These are phyloP conservation scores for Yamadazyma paraphyllophila DNA, from an alignment of 805 yeast species.

Conservation along the genomic window DNA sequence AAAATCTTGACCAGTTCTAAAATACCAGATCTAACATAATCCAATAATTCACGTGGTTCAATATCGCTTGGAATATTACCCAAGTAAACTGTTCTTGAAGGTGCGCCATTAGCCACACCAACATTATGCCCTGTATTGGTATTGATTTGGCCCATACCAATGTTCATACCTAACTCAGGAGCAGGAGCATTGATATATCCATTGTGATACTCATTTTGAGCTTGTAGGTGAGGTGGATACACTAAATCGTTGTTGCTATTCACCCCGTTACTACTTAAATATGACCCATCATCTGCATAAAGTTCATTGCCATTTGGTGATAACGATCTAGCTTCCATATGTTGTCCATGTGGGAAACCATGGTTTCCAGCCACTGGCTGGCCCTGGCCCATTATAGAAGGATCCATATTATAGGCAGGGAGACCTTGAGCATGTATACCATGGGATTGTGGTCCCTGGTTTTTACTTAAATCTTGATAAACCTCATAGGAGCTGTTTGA, in stretches of 20 bases:
- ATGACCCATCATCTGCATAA: conserved; percentile 22
- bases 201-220: conserved; percentile 3
- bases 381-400: conserved; percentile 1
- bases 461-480: conserved; percentile 6
- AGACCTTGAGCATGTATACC: not conserved
- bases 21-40: conserved; percentile 88
- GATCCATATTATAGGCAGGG: not conserved
- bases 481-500: conserved; percentile 11
- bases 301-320: conserved; percentile 21
- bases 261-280: conserved; percentile 16
- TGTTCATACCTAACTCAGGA: conserved; percentile 6
- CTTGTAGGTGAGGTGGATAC: conserved; percentile 2
- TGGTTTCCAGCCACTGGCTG: not conserved
- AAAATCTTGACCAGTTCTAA: conserved; percentile 75
- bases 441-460: not conserved
- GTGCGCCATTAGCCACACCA: conserved; percentile 38
- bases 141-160: conserved; percentile 7
- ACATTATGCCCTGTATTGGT: not conserved
- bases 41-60: conserved; percentile 76
- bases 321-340: conserved; percentile 7
- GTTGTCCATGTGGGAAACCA: not conserved
- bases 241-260: conserved; percentile 2
- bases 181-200: not conserved
- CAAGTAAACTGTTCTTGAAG: conserved; percentile 83
- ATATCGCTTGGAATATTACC: conserved; percentile 86